Evolutionary conservation across 768 basidiomycete species (phyloP).

Genomic region (Phylloporus scabripes): DNA sequence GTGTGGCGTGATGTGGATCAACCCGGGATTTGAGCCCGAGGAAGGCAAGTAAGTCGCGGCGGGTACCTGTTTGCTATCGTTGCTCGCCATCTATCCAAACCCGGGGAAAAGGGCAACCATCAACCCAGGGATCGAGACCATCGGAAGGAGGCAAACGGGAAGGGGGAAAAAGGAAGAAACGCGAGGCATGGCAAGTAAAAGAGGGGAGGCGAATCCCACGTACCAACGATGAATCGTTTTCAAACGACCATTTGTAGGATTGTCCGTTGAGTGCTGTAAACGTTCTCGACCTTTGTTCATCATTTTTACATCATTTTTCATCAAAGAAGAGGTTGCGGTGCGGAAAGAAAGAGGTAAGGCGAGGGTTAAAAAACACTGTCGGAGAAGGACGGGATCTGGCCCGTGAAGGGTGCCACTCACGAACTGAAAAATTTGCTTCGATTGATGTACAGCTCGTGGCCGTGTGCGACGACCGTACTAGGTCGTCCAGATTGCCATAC

Average conservation of each 20-base stretch:
- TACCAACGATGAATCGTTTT: conserved; percentile 30
- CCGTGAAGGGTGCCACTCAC: conserved; percentile 15
- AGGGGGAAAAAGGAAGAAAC: neutral
- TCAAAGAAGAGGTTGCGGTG: neutral
- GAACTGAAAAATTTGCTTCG: conserved; percentile 28
- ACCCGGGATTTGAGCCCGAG: conserved; percentile 22
- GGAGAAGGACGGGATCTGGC: neutral
- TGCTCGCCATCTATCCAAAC: conserved; percentile 25
- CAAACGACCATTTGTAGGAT: conserved; percentile 32
- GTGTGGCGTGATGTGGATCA: conserved; percentile 31
- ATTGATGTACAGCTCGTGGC: conserved; percentile 22
- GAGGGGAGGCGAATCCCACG: neutral
- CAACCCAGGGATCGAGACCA: neutral
- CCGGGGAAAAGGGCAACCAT: neutral
- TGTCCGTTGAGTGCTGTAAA: conserved; percentile 32
- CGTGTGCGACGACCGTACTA: conserved; percentile 23
- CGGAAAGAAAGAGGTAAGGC: neutral
- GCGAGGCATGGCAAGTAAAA: neutral
- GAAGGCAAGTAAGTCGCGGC: conserved; percentile 27
- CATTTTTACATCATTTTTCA: neutral
- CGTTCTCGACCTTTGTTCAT: conserved; percentile 25
- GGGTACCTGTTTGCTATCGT: conserved; percentile 31
- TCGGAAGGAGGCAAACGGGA: neutral
- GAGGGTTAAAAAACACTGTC: conserved; percentile 2
- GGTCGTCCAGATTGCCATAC: conserved; percentile 29